phyloP scores from a whole-genome alignment of 192 early-diverging fungal species.

The Coemansia sp. region DNA sequence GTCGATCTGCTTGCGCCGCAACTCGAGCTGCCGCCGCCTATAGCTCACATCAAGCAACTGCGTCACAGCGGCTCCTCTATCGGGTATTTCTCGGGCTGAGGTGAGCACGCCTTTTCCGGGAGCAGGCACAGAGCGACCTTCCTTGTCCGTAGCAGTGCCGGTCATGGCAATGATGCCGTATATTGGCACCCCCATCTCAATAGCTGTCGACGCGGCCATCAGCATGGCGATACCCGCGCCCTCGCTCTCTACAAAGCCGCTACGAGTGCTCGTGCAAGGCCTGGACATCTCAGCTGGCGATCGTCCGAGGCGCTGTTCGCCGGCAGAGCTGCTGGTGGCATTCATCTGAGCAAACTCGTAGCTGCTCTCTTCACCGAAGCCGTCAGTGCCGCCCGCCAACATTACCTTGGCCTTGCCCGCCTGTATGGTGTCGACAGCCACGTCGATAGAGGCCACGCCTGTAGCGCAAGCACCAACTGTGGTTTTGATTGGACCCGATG shows the following conservation, averaged over 20 bases:
- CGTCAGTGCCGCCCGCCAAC: conserved; percentile 92
- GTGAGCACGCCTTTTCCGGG: conserved; percentile 95
- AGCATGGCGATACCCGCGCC: conserved; percentile 90
- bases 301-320: conserved; percentile 83
- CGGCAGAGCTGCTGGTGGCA: conserved; percentile 84
- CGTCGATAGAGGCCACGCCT: conserved; percentile 87
- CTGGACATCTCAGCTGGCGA: conserved; percentile 90
- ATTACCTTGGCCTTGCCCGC: conserved; percentile 91
- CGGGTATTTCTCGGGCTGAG: conserved; percentile 73
- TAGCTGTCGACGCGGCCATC: conserved; percentile 84
- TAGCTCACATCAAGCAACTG: conserved; percentile 77
- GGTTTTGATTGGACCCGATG: conserved; percentile 85
- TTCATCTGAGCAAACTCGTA: conserved; percentile 99
- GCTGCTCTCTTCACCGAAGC: conserved; percentile 90
- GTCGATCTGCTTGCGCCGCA: conserved; percentile 18
- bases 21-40: conserved; percentile 76
- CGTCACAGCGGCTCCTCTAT: conserved; percentile 18
- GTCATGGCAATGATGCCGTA: conserved; percentile 86
- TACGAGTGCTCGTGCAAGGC: conserved; percentile 82
- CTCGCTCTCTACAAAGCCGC: conserved; percentile 95
- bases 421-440: conserved; percentile 88
- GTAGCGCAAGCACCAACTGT: conserved; percentile 90
- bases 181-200: conserved; percentile 92
- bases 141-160: conserved; percentile 93
- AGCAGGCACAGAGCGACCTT: conserved; percentile 91